Evolutionary conservation across 2,329 filamentous ascomycete genomes (phyloP), one percentile per base, ranked within the genome.

Genomic region (Phialophora expanda): DNA sequence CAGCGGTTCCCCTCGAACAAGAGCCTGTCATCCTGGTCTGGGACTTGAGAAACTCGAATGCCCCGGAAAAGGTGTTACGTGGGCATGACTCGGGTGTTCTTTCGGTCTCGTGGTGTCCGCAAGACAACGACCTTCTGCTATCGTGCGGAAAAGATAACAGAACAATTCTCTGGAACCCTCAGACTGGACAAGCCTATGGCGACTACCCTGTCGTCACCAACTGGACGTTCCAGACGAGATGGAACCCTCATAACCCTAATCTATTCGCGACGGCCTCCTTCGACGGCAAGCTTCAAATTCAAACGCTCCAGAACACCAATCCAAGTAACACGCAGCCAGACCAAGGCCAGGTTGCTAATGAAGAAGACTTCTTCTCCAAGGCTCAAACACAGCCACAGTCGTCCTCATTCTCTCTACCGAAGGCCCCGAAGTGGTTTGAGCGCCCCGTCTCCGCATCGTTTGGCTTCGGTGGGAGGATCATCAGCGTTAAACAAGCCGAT

Each of bases 201-300:
- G 94, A 98, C 79, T 94, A 98, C 75, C 93, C 94, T 4, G 92
- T 97, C 74, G 93, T 96, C 61, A 97, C 94, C n/a, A 99, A 98
- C 79, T 99, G 95, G 94, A 97, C 93, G 5, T 99, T 99, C 82
- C 89, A 94, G 76, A 97, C 95, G 4, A 87, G 90, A 68, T 98
- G 96, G 85, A 93, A 97, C 77, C 95, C 95, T 32, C 89, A 91
- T 72, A 97, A 99, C 78, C 94, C 95, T 11, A 91, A 89, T 75
- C 84, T 99, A 65, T 92, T 94, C 57, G 96, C 96, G 20, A 98
- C 95, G 20, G 95, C 96, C 9, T 96, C 94, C 1, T 98, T 98
- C 72, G 95, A 99, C 75, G 95, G 96, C 73, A 97, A 96, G 80
- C 97, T 99, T 69, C 89, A 91, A 1, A 83, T 99, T 53, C 94